Evolutionary conservation across 768 basidiomycete species (phyloP), one percentile per base, ranked within the genome.

Genomic region (Suillus lakei): DNA sequence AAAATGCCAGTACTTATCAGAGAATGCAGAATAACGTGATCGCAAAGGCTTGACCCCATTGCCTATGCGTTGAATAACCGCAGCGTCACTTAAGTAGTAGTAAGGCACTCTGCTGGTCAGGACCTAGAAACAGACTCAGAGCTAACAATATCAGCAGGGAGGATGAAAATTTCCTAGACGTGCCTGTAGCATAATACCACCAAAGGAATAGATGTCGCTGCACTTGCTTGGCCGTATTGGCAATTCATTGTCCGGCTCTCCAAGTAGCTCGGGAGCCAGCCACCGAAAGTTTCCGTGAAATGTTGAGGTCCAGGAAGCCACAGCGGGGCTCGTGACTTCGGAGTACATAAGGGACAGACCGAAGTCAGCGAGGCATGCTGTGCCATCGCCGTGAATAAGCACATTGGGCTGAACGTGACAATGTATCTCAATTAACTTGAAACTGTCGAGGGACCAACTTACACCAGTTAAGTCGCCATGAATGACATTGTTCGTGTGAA

Each of bases 161-260:
- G 21, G 21, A 7, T n/a, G 6, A n/a, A 34, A n/a, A 32, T 18
- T 34, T n/a, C 53, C 5, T 4, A 10, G 6, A 64, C 23, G 34
- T 80, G 38, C 65, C 62, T 66, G 65, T 30, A 63, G 34, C 39
- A 70, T 69, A 21, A 82, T 76, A 67, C 81, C 79, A 6, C 82
- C 82, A 61, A 80, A 81, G 1, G 82, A 83, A 5, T 77, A 84
- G 15, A 83, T 77, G 70, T 84, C 83, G 60, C 74, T 81, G 30
- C 16, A 68, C 12, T 34, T 16, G 32, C 32, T 55, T 55, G 53
- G 53, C 12, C 53, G 53, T 34, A 34, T 9, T n/a, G 32, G 53
- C 16, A 38, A 16, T 30, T 41, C 62, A 28, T 61, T 12, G 1
- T 34, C 34, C 3, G 38, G 26, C 38, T 61, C 30, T 12, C 46